These are phyloP conservation scores for Salvia splendens DNA, from an alignment of 257 asterid genomes.

Conservation along the genomic window DNA sequence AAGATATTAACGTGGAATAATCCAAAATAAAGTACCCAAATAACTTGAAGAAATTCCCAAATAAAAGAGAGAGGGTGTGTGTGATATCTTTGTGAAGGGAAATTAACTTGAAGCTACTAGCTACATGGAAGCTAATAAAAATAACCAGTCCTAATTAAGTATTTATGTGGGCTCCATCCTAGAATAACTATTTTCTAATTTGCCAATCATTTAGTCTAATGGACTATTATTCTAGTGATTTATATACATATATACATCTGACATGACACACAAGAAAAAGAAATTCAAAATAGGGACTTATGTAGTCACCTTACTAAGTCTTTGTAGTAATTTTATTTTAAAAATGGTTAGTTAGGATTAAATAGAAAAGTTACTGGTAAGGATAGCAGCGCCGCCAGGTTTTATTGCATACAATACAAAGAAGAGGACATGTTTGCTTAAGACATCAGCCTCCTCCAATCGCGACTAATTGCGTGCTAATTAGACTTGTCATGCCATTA, in stretches of 20 bases:
- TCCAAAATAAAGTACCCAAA: too few relatives aligned
- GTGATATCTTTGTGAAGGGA: too few relatives aligned
- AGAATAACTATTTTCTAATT: not conserved
- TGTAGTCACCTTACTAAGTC: not conserved
- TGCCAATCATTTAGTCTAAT: not conserved
- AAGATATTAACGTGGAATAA: too few relatives aligned
- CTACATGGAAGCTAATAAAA: not conserved
- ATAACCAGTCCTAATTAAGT: not conserved
- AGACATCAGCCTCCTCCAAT: conserved; percentile 29
- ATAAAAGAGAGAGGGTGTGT: too few relatives aligned
- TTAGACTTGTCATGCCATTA: not conserved
- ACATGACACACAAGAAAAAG: not conserved
- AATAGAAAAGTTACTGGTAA: conserved; percentile 20
- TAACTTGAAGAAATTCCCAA: too few relatives aligned
- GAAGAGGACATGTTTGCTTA: conserved; percentile 8
- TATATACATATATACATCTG: not conserved
- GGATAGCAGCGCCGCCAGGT: conserved; percentile 41
- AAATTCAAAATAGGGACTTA: conserved; percentile 17
- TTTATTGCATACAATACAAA: conserved; percentile 22
- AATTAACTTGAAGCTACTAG: too few relatives aligned
- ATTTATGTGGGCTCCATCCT: not conserved
- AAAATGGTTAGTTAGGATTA: conserved; percentile 11
- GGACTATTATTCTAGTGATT: not conserved
- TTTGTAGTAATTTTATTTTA: not conserved
- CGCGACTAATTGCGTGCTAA: conserved; percentile 35